phyloP scores from a whole-genome alignment of 805 yeast genomes.

The Wickerhamiella hasegawae region DNA sequence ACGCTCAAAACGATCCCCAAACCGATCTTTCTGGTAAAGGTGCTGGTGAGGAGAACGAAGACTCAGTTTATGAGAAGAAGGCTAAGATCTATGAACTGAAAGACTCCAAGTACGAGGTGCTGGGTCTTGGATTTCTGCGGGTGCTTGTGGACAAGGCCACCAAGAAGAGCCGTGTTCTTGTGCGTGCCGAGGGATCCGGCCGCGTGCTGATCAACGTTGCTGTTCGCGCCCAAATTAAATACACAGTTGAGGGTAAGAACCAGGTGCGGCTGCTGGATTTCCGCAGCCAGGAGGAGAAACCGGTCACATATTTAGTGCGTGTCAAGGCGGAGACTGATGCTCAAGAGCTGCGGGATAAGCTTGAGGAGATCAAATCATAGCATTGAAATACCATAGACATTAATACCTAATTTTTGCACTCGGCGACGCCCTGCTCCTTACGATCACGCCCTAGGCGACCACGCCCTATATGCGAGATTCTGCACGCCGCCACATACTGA shows the following conservation, averaged over 20 bases:
- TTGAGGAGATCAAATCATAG: slow-evolving; percentile 4
- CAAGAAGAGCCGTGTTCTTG: slow-evolving; percentile 49
- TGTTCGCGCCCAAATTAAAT: slow-evolving; percentile 41
- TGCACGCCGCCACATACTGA: too few relatives aligned
- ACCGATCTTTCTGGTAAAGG: slow-evolving; percentile 33
- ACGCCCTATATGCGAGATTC: too few relatives aligned
- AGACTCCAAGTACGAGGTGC: slow-evolving; percentile 25
- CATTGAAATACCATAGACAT: too few relatives aligned
- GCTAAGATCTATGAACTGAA: slow-evolving; percentile 54
- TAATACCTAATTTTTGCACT: too few relatives aligned
- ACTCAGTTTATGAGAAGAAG: slow-evolving; percentile 41
- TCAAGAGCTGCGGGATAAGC: slow-evolving; percentile 8
- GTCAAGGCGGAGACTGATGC: slow-evolving; percentile 49
- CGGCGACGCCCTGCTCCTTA: too few relatives aligned
- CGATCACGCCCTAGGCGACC: too few relatives aligned
- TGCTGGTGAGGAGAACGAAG: slow-evolving; percentile 83
- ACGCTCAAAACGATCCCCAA: slow-evolving; percentile 24
- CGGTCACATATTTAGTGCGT: slow-evolving; percentile 53
- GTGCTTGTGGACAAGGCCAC: slow-evolving; percentile 46
- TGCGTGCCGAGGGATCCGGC: slow-evolving; percentile 81
- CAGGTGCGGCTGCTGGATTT: slow-evolving; percentile 55
- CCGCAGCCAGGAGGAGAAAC: slow-evolving; percentile 31
- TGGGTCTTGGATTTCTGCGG: slow-evolving; percentile 73
- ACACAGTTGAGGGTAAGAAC: slow-evolving; percentile 45
- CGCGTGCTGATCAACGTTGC: slow-evolving; percentile 57